Base-by-base conservation (phyloP, 768 basidiomycete species). In the Suillus discolor region DNA sequence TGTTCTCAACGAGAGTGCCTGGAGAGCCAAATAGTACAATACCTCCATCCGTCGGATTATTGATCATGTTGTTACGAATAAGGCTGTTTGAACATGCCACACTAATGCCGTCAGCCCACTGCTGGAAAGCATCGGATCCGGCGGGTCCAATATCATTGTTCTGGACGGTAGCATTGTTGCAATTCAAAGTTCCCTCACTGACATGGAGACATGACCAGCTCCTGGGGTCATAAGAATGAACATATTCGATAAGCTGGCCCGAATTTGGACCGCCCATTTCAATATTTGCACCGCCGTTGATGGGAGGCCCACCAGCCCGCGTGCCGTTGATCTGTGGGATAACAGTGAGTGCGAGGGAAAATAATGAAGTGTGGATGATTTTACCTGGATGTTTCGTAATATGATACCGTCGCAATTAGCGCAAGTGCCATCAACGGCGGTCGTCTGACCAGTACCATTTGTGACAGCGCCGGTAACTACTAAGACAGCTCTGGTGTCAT, bases 41-140 rank as follows among this genome's bases (percentile, higher is more conserved):
- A 7, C 88, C 92, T 9, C 92, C 92, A 69, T 93, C 92, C 1
- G 92, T 93, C 11, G 92, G 83, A 63, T 86, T 87, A 68, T 86
- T 81, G 55, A 94, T 78, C 80, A 87, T 82, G 75, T 93, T 94
- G 67, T 89, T 87, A 67, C 82, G 84, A 39, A 93, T 80, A 44
- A 85, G 66, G 66, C 84, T 82, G 72, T 88, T 86, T 67, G 75
- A 78, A 73, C 92, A 94, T 67, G 86, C 86, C 62, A 93, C 74
- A 69, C 90, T 92, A 70, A 94, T 89, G 6, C 92, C 92, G 71
- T 93, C 92, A 1, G 92, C 91, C 92, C 92, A 94, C 73, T 92
- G 78, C 67, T 87, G 85, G 71, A 84, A 91, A 5, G 69, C 66
- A 65, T 90, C 87, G 5, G 81, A 80, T 11, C 92, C 92, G 66